A percentile compares a stretch with the other conserved stretches of the same genome.
Evolutionary conservation across 2,329 filamentous ascomycete species (phyloP).

Genomic region (Fusarium liriodendri): DNA sequence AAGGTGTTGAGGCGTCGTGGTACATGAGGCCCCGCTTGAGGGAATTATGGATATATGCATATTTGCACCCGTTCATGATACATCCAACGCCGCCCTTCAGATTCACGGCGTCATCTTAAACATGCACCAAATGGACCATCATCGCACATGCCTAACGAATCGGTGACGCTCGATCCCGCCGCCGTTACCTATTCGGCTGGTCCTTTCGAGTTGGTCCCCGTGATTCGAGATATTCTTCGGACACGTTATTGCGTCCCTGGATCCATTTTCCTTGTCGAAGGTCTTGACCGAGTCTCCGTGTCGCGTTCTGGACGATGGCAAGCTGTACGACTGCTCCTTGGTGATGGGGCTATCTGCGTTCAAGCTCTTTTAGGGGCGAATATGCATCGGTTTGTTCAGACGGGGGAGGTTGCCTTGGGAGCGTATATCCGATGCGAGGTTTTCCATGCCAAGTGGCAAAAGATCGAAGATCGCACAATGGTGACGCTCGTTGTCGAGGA

Average conservation of each 20-base stretch:
- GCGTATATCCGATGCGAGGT: conserved; percentile 60
- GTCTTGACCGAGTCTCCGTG: conserved; percentile 52
- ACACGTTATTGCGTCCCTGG: conserved; percentile 60
- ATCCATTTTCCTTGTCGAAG: conserved; percentile 63
- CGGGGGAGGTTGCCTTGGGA: conserved; percentile 58
- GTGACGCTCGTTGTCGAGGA: conserved; percentile 60
- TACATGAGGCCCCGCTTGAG: conserved; percentile 36
- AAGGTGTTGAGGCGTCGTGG: conserved; percentile 14
- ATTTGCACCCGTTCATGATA: conserved; percentile 15
- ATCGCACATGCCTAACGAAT: conserved; percentile 38
- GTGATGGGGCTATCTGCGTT: conserved; percentile 66
- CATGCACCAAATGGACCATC: conserved; percentile 24
- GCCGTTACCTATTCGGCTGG: conserved; percentile 41
- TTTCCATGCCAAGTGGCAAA: conserved; percentile 51
- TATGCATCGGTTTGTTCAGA: conserved; percentile 61
- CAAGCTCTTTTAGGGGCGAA: conserved; percentile 61
- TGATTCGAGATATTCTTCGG: conserved; percentile 61
- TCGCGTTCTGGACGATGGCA: conserved; percentile 54
- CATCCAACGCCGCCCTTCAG: background rate
- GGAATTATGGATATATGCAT: conserved; percentile 44
- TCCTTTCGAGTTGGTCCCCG: conserved; percentile 48
- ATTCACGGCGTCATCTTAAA: background rate
- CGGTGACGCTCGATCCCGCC: conserved; percentile 39
- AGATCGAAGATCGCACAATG: conserved; percentile 42
- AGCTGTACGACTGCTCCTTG: conserved; percentile 59